Evolutionary conservation across 345 rosid species (phyloP), one percentile per base, ranked within the genome.

Genomic region (Eucalyptus globulus): DNA sequence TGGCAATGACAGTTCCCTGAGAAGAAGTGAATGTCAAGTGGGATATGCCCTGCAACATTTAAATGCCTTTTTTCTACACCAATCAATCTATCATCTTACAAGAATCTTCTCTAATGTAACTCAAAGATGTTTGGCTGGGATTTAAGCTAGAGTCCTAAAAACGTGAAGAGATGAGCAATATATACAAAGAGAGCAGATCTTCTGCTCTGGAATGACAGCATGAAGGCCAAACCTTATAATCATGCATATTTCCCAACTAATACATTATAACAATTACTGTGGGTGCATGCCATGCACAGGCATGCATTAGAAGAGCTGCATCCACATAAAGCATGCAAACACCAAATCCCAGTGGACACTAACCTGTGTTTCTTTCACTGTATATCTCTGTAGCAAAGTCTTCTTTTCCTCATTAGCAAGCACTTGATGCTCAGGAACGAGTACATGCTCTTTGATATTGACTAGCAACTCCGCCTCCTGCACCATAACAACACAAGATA

Each of bases 331-430:
- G 83, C 83, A 76, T 6, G 27, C 83, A 76, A 21, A 40, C 5
- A 76, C 29, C 47, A 76, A 21, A 76, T 40, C 26, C 85, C 24
- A 12, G 24, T 2, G 2, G 85, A 76, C 65, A 80, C 88, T 50
- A 87, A 92, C 94, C 93, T 92, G 94, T 24, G 94, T 93, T 87
- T 93, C 94, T 86, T 92, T 92, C 87, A 93, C 93, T 4, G 94
- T 93, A 88, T 93, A 93, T 88, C 94, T 91, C 89, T 92, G 92
- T 49, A 93, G 51, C 81, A 93, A 87, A 54, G 94, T 92, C 88
- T 93, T 93, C 93, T 93, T 93, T 87, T 93, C 93, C 87, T 91
- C 93, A 86, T 40, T 86, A 60, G 92, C 49, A 60, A 92, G 94
- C 65, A 93, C 92, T 83, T 93, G 93, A 91, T 93, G 94, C 90